Base-by-base conservation (phyloP, 495 filamentous ascomycete species). In the Rusavskia elegans region DNA sequence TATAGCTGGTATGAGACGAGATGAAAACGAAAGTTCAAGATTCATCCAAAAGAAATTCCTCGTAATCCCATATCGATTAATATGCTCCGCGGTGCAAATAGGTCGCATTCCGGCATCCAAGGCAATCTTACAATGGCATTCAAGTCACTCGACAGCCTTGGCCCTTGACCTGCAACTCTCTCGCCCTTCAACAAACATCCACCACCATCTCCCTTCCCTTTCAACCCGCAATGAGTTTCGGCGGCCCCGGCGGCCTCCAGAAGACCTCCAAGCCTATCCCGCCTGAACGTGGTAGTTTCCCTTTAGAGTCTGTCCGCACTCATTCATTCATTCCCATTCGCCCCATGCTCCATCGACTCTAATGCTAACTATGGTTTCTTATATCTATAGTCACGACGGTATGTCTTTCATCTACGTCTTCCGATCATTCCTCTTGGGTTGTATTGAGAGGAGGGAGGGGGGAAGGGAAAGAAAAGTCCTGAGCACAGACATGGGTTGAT, bases 281-380 rank as follows among this genome's bases (percentile, higher is more conserved):
- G 80, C 92, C 92, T 0, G 87, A 98, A 65, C 84, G 92, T 51
- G 92, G 92, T 42, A 93, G 87, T 64, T 98, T 98, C 61, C 92
- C 92, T 21, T 81, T 98, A 42, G 92, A 98, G 63, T 90, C 95
- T 57, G 88, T 89, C 39, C n/a, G n/a, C n/a, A n/a, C n/a, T n/a
- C n/a, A n/a, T n/a, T n/a, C n/a, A n/a, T n/a, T n/a, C n/a, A n/a
- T n/a, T n/a, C n/a, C n/a, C n/a, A n/a, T n/a, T n/a, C n/a, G n/a
- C n/a, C n/a, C n/a, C n/a, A n/a, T n/a, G n/a, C n/a, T n/a, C n/a
- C n/a, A n/a, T n/a, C n/a, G n/a, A n/a, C n/a, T n/a, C n/a, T n/a
- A n/a, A n/a, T n/a, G n/a, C n/a, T n/a, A n/a, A n/a, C n/a, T n/a
- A n/a, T n/a, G n/a, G n/a, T n/a, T n/a, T n/a, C n/a, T n/a, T n/a